These are phyloP conservation scores for Chaetomium olivaceum DNA, from an alignment of 2,329 filamentous ascomycete genomes.

Conservation along the genomic window DNA sequence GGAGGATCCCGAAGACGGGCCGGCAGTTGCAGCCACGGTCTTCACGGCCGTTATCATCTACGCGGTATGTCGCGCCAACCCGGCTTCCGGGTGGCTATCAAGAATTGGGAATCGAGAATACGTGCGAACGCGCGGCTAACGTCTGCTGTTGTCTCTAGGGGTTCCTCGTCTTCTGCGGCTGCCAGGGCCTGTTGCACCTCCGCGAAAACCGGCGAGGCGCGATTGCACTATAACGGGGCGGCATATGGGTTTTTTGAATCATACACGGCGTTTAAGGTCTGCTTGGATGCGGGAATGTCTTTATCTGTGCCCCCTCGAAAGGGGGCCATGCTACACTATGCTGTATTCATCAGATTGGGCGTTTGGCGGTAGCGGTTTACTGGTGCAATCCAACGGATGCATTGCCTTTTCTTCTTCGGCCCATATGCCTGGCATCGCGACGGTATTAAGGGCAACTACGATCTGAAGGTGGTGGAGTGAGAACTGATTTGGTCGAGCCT, in stretches of 20 bases:
- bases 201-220: conserved; percentile 75
- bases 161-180: conserved; percentile 88
- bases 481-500: not conserved
- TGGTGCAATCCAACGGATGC: not conserved
- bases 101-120: not conserved
- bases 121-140: conserved; percentile 20
- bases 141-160: conserved; percentile 51
- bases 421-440: not conserved
- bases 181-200: conserved; percentile 83
- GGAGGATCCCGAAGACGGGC: conserved; percentile 70
- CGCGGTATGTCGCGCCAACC: conserved; percentile 61
- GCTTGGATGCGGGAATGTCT: conserved; percentile 16
- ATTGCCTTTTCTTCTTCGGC: not conserved
- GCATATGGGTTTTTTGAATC: conserved; percentile 10
- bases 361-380: conserved; percentile 7
- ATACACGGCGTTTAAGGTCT: conserved; percentile 29
- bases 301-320: not conserved
- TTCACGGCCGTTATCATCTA: conserved; percentile 90
- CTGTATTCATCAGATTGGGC: conserved; percentile 8
- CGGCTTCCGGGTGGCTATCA: too few relatives aligned
- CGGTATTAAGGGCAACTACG: not conserved
- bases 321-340: conserved; percentile 14
- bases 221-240: conserved; percentile 31
- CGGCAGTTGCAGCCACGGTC: conserved; percentile 78
- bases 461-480: not conserved